Evolutionary conservation across 345 rosid species (phyloP).

Genomic region (Raphanus raphanistrum): DNA sequence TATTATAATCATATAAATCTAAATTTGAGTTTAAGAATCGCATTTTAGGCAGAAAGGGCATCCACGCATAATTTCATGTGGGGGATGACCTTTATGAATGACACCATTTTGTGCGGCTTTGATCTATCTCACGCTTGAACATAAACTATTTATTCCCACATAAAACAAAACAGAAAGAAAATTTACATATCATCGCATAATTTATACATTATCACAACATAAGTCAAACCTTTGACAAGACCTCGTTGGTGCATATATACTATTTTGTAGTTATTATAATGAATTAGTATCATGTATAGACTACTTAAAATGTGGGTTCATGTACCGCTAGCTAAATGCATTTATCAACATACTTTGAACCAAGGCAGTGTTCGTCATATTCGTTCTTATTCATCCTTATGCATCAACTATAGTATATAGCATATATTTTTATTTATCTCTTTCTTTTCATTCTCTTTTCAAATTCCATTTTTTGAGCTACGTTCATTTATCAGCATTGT

Average conservation of each 20-base stretch:
- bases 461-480: constrained; percentile 27
- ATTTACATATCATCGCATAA: background rate
- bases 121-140: constrained; percentile 9
- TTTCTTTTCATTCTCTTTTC: constrained; percentile 2
- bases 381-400: constrained; percentile 25
- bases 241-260: constrained; percentile 30
- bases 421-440: constrained; percentile 14
- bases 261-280: background rate
- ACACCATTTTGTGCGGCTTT: constrained; percentile 15
- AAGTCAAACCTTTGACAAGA: constrained; percentile 40
- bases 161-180: background rate
- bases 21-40: background rate
- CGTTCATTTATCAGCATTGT: constrained; percentile 33
- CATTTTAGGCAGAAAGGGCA: constrained; percentile 13
- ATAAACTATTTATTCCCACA: background rate
- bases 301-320: constrained; percentile 25
- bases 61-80: constrained; percentile 25
- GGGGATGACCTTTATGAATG: constrained; percentile 9
- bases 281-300: constrained; percentile 4
- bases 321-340: constrained; percentile 35
- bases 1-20: background rate
- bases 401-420: constrained; percentile 10
- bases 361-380: constrained; percentile 36
- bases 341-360: constrained; percentile 36
- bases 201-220: constrained; percentile 29